Base-by-base conservation (phyloP, 768 basidiomycete species). In the Boletus tomentosulus region DNA sequence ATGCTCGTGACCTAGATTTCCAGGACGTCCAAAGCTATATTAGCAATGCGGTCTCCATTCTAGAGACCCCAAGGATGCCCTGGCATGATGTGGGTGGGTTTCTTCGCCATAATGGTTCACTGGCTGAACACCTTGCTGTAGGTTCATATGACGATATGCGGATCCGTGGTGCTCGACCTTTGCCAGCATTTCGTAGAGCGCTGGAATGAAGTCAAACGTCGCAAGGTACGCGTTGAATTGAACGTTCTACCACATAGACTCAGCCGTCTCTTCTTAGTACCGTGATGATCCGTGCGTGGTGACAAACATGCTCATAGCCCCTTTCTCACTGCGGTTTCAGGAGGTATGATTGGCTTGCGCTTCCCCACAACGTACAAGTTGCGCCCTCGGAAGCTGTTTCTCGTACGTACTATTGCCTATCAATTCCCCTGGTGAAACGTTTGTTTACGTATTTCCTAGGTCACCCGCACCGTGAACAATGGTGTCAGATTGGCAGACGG, bases 101-200 rank as follows among this genome's bases (percentile, higher is more conserved):
- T 50, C 22, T 22, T 39, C n/a, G n/a, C 27, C 16, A 34, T 31
- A 5, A 24, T 44, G 5, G 13, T 44, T 43, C 48, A 24, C n/a
- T 28, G 27, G 30, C 30, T 49, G 51, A 48, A 39, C 6, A 19
- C 27, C 44, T 19, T 15, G 57, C 10, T 44, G 13, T 66, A 88
- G 85, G 80, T 87, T 12, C 93, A 94, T 66, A 89, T 91, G 86
- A 92, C 90, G 4, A 71, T 94, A 24, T 74, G 78, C 13, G 97
- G 87, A 7, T 81, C 90, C 2, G 84, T 80, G 15, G 94, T 97
- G 5, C 76, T 98, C 52, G 97, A 99, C 64, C 81, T 98, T 19
- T 82, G 85, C 13, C 94, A 97, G 70, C 94, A 97, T 74, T 99
- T 96, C 56, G 75, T 87, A 12, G 96, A 98, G 69, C 78, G 92